Evolutionary conservation across 371 early-diverging fungal genomes (phyloP), one percentile per base, ranked within the genome.

Genomic region (Saksenaea vasiformis): DNA sequence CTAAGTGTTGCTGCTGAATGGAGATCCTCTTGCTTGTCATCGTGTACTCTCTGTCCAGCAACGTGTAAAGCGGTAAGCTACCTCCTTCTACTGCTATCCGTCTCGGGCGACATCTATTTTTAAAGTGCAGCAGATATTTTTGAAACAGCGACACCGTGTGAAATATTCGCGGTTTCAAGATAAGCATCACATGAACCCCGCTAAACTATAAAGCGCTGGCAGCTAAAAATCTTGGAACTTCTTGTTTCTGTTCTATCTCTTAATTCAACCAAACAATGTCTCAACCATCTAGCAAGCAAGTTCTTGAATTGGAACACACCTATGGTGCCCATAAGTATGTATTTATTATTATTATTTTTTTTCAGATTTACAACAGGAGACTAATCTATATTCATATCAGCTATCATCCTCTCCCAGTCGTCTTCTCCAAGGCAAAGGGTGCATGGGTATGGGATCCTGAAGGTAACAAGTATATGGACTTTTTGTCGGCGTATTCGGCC

Each of bases 371-470:
- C 37, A 26, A 64, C 59, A 38, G 31, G n/a, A 47, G 22, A 47
- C 24, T 47, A 41, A 63, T 11, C 39, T 13, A 57, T 54, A 24
- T 13, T 37, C 58, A 39, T 17, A 36, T 28, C 37, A 94, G 92
- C 88, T 98, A 98, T 79, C 99, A 98, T 78, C 99, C 99, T 15
- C 79, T 98, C 37, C 98, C 98, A 17, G 91, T 95, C 3, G 99
- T 98, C 53, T 93, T 97, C 70, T 69, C 91, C 67, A 87, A 87
- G 68, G 99, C 92, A 37, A 56, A 95, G 74, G 99, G 99, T 26
- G 87, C 91, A 34, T 84, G 87, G 76, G 98, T 98, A 44, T 94
- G 92, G 92, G 98, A 98, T 72, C 96, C 96, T 41, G 99, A 98
- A 79, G 97, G 96, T 62, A 85, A 88, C 62, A 87, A 89, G 72